Evolutionary conservation across 1,284 basidiomycete species (phyloP).

Genomic region (Clitocybe nebularis): DNA sequence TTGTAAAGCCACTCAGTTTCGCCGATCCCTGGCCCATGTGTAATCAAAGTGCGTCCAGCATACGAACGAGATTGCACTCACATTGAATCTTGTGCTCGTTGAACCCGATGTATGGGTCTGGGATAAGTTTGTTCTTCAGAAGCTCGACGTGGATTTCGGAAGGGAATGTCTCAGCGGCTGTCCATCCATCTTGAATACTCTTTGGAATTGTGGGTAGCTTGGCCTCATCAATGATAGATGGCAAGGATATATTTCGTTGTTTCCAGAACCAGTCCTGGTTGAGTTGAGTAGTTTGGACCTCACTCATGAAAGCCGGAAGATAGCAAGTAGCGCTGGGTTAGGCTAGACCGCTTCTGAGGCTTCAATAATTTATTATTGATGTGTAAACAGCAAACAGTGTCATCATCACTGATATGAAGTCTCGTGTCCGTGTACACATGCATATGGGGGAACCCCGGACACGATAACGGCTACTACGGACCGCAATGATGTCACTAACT

Average conservation of each 20-base stretch:
- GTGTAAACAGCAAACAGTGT: too few species aligned
- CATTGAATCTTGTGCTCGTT: constrained; percentile 87
- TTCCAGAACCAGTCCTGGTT: constrained; percentile 19
- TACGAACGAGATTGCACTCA: constrained; percentile 5
- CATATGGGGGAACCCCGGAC: background rate
- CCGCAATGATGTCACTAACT: background rate
- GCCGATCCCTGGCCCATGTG: constrained; percentile 64
- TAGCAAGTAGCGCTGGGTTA: background rate
- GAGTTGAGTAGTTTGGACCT: constrained; percentile 9
- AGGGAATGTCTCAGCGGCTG: constrained; percentile 20
- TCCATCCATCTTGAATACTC: constrained; percentile 17
- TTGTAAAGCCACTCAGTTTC: constrained; percentile 81
- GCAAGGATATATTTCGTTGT: constrained; percentile 11
- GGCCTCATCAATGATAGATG: constrained; percentile 14
- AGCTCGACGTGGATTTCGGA: constrained; percentile 73
- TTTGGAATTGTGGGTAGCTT: constrained; percentile 6
- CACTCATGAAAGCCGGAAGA: constrained; percentile 2
- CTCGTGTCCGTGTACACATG: too few species aligned
- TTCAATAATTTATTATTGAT: too few species aligned
- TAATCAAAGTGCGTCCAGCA: background rate
- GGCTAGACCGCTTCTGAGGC: too few species aligned
- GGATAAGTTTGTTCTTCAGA: constrained; percentile 57
- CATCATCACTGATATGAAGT: too few species aligned
- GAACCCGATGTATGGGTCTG: constrained; percentile 73
- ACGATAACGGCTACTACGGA: background rate